phyloP scores from a whole-genome alignment of 176 grass and related monocot species.

The Miscanthus lutarioriparius region DNA sequence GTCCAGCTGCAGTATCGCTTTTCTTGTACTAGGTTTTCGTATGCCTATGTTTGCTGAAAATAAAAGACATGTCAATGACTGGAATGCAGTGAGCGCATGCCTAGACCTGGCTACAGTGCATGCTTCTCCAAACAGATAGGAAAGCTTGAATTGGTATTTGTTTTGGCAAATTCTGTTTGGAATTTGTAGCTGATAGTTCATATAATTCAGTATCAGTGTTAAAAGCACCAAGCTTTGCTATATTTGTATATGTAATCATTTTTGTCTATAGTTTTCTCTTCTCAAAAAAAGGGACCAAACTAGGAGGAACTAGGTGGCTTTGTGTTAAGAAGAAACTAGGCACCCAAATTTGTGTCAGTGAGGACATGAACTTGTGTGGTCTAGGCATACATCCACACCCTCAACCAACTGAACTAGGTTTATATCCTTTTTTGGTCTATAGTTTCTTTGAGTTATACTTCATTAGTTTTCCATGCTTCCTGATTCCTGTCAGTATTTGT shows the following conservation, averaged over 20 bases:
- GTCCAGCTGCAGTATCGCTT: neutral
- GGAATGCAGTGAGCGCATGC: conserved; percentile 1
- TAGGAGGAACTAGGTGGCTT: neutral
- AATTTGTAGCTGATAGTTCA: neutral
- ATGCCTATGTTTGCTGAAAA: neutral
- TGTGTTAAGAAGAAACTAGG: neutral
- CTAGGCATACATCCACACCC: neutral
- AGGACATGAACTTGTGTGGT: neutral
- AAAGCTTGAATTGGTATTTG: neutral
- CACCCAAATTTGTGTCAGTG: neutral
- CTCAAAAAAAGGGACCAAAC: neutral
- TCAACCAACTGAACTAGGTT: neutral
- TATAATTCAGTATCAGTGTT: neutral
- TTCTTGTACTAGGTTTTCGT: neutral
- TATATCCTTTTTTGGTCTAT: neutral
- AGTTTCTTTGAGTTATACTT: neutral
- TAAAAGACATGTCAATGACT: neutral
- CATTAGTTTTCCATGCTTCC: neutral
- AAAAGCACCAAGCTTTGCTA: neutral
- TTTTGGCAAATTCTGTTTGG: neutral
- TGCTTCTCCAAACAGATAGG: neutral
- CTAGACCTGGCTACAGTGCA: neutral
- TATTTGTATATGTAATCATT: neutral
- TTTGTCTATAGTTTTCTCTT: neutral
- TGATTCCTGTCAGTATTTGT: neutral